These are phyloP conservation scores for Floccularia luteovirens DNA, from an alignment of 768 basidiomycete species.

Conservation along the genomic window DNA sequence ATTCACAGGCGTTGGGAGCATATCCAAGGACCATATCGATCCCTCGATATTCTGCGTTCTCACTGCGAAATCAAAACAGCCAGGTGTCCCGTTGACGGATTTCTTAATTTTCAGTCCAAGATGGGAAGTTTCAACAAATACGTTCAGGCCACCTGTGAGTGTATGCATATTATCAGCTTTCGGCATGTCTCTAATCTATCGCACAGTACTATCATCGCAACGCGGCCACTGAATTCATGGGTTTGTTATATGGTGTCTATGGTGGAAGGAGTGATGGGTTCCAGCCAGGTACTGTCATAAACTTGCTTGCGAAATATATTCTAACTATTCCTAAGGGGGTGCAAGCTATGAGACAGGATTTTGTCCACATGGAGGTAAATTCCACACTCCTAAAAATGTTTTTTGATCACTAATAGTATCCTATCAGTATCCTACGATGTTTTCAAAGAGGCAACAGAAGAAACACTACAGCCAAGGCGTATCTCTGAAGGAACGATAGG, in stretches of 20 bases:
- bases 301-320: background rate
- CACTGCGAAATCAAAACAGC: constrained; percentile 55
- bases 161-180: background rate
- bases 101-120: constrained; percentile 58
- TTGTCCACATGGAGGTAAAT: constrained; percentile 54
- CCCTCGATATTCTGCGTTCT: constrained; percentile 65
- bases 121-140: constrained; percentile 54
- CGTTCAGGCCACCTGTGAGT: constrained; percentile 53
- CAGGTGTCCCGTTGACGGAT: constrained; percentile 51
- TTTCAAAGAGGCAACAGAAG: constrained; percentile 49
- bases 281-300: constrained; percentile 33
- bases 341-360: constrained; percentile 59
- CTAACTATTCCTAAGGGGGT: constrained; percentile 20
- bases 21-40: constrained; percentile 64
- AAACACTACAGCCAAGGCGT: constrained; percentile 40
- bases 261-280: constrained; percentile 59
- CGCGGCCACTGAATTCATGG: constrained; percentile 56
- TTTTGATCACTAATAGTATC: background rate
- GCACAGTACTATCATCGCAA: constrained; percentile 59
- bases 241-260: constrained; percentile 54
- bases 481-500: constrained; percentile 47
- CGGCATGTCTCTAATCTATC: background rate
- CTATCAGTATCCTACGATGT: constrained; percentile 48
- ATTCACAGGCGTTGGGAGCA: constrained; percentile 55
- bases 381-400: background rate